phyloP scores from a whole-genome alignment of 257 asterid species.

The Phtheirospermum japonicum region DNA sequence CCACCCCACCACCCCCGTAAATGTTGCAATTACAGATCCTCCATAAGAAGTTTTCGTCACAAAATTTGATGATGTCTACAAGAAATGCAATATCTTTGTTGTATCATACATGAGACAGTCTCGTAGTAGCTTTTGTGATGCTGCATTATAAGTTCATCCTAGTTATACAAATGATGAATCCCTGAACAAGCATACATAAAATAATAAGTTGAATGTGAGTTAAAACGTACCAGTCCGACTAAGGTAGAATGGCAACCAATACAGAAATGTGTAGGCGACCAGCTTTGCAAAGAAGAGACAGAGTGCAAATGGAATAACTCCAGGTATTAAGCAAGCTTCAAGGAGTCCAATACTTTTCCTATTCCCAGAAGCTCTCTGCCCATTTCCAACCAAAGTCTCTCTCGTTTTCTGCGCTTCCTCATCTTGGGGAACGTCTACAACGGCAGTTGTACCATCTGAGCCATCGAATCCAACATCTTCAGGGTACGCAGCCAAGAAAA shows the following conservation, averaged over 20 bases:
- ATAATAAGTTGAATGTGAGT: constrained; percentile 3
- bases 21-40: not conserved
- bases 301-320: constrained; percentile 80
- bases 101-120: no score
- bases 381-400: constrained; percentile 30
- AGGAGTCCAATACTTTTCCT: constrained; percentile 59
- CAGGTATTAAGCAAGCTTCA: constrained; percentile 73
- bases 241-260: constrained; percentile 88
- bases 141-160: not conserved
- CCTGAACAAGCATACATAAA: not conserved
- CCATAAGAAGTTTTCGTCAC: not conserved
- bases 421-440: constrained; percentile 27
- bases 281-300: constrained; percentile 82
- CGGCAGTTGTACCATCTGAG: constrained; percentile 19
- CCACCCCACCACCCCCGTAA: no score
- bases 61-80: no score
- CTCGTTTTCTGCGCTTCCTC: constrained; percentile 48
- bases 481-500: constrained; percentile 79
- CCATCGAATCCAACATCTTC: constrained; percentile 65
- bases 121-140: not conserved
- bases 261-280: constrained; percentile 85
- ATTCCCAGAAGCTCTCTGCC: constrained; percentile 26
- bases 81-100: no score
- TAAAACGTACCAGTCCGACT: constrained; percentile 67
- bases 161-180: not conserved